These are phyloP conservation scores for Niebla homalea DNA, from an alignment of 495 filamentous ascomycete genomes.

Conservation along the genomic window DNA sequence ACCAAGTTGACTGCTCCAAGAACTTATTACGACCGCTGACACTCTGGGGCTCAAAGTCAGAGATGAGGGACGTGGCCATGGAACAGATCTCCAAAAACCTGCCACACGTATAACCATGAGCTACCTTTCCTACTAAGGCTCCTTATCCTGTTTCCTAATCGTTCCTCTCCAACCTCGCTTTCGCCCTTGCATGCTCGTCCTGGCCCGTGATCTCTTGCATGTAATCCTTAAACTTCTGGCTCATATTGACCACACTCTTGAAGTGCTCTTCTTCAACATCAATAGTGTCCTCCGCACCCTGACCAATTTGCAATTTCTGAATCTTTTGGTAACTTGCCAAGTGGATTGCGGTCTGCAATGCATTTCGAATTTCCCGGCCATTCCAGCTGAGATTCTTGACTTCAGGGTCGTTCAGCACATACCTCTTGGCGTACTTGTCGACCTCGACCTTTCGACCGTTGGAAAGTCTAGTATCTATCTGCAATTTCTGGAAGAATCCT, in stretches of 20 bases:
- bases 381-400: conserved; percentile 3
- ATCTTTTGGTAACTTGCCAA: conserved; percentile 4
- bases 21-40: too few relatives aligned
- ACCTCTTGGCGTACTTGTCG: background rate
- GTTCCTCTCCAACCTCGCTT: background rate
- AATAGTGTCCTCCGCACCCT: background rate
- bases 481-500: conserved; percentile 18
- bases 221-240: background rate
- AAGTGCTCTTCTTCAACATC: background rate
- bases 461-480: background rate
- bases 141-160: too few relatives aligned
- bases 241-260: background rate
- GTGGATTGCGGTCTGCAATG: conserved; percentile 21
- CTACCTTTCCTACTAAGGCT: too few relatives aligned
- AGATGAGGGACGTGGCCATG: too few relatives aligned
- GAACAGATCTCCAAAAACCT: too few relatives aligned
- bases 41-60: too few relatives aligned
- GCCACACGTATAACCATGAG: too few relatives aligned
- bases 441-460: conserved; percentile 9
- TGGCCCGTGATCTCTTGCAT: background rate
- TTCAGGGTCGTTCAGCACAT: background rate
- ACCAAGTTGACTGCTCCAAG: too few relatives aligned
- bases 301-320: too few relatives aligned
- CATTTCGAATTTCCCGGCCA: conserved; percentile 21
- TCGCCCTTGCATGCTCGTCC: background rate